These are phyloP conservation scores for Agaricus bisporus DNA, from an alignment of 768 basidiomycete species.

Conservation along the genomic window DNA sequence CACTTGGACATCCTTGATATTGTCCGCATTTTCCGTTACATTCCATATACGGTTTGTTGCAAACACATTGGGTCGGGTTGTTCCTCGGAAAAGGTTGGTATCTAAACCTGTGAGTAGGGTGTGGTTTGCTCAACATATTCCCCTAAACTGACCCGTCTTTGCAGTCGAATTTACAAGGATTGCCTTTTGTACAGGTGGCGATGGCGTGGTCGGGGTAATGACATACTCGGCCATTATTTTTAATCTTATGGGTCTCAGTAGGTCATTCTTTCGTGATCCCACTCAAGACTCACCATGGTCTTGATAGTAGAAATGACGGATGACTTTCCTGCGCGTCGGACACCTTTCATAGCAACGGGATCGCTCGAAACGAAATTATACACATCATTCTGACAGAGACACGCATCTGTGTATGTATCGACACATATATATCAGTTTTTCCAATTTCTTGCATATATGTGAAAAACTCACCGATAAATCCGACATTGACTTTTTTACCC, in stretches of 20 bases:
- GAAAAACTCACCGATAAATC: slow-evolving; percentile 22
- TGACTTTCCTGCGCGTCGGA: slow-evolving; percentile 22
- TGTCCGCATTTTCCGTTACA: slow-evolving; percentile 47
- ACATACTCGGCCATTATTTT: slow-evolving; percentile 20
- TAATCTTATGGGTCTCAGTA: too few species aligned
- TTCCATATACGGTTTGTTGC: slow-evolving; percentile 31
- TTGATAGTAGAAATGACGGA: slow-evolving; percentile 25
- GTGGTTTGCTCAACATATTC: too few species aligned
- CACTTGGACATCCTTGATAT: slow-evolving; percentile 27
- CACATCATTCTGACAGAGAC: slow-evolving; percentile 36
- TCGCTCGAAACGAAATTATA: slow-evolving; percentile 28
- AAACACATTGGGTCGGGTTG: slow-evolving; percentile 34
- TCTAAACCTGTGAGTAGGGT: too few species aligned
- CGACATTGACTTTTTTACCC: slow-evolving; percentile 20
- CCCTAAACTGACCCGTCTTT: slow-evolving; percentile 30
- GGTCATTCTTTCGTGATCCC: too few species aligned
- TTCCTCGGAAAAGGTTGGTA: slow-evolving; percentile 24
- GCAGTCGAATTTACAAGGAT: slow-evolving; percentile 42
- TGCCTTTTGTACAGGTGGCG: slow-evolving; percentile 27
- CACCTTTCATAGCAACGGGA: slow-evolving; percentile 21
- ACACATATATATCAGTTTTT: neutral
- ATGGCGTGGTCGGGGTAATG: slow-evolving; percentile 34
- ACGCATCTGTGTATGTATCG: slow-evolving; percentile 30
- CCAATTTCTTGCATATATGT: neutral
- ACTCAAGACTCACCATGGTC: slow-evolving; percentile 29